A percentile compares a stretch with the other conserved stretches of the same genome.
Evolutionary conservation across 2,329 filamentous ascomycete species (phyloP).

Genomic region (Xylaria multiplex): DNA sequence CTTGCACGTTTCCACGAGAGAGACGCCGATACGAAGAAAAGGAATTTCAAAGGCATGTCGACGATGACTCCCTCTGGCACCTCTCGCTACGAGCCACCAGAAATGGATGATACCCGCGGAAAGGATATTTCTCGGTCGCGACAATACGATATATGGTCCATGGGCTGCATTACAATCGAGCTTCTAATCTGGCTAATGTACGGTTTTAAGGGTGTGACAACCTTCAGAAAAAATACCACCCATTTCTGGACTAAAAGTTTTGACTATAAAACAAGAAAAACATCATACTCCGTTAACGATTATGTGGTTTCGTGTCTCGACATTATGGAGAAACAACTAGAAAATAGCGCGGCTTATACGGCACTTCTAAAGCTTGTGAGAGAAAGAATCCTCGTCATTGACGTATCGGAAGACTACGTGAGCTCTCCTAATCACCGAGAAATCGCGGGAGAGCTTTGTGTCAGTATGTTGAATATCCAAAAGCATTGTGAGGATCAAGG

Average conservation of each 20-base stretch:
- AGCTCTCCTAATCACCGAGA: constrained; percentile 15
- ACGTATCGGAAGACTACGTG: constrained; percentile 16
- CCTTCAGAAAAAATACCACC: neutral
- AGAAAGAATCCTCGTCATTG: constrained; percentile 3
- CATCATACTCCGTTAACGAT: constrained; percentile 6
- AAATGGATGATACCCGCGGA: constrained; percentile 7
- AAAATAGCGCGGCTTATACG: neutral
- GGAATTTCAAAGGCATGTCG: neutral
- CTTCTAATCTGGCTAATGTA: constrained; percentile 23
- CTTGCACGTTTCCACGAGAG: constrained; percentile 19
- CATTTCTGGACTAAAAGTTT: too few species aligned
- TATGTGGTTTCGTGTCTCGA: constrained; percentile 14
- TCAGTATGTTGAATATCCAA: neutral
- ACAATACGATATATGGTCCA: constrained; percentile 34
- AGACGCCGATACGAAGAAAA: constrained; percentile 15
- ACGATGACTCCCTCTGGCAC: constrained; percentile 9
- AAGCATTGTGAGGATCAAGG: neutral
- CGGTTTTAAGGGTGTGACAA: neutral
- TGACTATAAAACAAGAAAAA: too few species aligned
- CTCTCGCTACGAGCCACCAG: constrained; percentile 25
- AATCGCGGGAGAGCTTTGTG: constrained; percentile 10
- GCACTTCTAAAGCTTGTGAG: constrained; percentile 15
- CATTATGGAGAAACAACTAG: constrained; percentile 1
- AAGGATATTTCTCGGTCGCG: neutral
- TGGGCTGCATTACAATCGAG: constrained; percentile 30